Percentiles rank a stretch among this genome's conserved stretches.
phyloP scores from a whole-genome alignment of 106 monocot genomes.

The Phalaenopsis aphrodite region DNA sequence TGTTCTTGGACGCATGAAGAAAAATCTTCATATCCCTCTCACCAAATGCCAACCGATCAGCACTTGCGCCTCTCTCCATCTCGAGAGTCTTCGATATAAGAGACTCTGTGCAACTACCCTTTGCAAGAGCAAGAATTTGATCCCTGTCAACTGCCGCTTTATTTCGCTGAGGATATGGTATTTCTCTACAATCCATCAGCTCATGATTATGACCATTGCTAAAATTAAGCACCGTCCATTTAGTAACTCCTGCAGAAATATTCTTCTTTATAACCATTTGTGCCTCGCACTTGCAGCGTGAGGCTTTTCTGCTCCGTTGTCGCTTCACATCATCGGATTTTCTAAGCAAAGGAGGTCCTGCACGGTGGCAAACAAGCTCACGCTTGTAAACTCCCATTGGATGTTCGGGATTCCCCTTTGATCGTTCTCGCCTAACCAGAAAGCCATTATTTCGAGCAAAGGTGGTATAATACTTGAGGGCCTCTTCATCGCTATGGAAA shows the following conservation, averaged over 20 bases:
- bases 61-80: constrained; percentile 47
- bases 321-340: constrained; percentile 45
- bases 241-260: constrained; percentile 22
- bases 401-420: constrained; percentile 74
- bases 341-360: constrained; percentile 45
- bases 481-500: constrained; percentile 72
- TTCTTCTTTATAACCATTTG: constrained; percentile 85
- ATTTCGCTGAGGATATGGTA: constrained; percentile 32
- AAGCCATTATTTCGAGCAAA: constrained; percentile 77
- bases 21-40: constrained; percentile 74
- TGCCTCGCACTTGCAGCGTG: constrained; percentile 74
- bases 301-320: constrained; percentile 54
- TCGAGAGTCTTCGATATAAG: constrained; percentile 71
- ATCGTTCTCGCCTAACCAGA: constrained; percentile 62
- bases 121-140: constrained; percentile 48
- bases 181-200: constrained; percentile 46
- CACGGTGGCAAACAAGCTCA: constrained; percentile 83
- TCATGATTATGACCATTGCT: constrained; percentile 83
- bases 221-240: constrained; percentile 65
- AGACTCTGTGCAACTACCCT: constrained; percentile 46
- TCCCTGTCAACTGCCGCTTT: constrained; percentile 57
- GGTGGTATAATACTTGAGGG: constrained; percentile 57
- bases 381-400: constrained; percentile 72
- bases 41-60: constrained; percentile 48
- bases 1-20: constrained; percentile 50